Conservation (phyloP, 2,329 filamentous ascomycete species). For the Basipetospora chlamydospora region DNA sequence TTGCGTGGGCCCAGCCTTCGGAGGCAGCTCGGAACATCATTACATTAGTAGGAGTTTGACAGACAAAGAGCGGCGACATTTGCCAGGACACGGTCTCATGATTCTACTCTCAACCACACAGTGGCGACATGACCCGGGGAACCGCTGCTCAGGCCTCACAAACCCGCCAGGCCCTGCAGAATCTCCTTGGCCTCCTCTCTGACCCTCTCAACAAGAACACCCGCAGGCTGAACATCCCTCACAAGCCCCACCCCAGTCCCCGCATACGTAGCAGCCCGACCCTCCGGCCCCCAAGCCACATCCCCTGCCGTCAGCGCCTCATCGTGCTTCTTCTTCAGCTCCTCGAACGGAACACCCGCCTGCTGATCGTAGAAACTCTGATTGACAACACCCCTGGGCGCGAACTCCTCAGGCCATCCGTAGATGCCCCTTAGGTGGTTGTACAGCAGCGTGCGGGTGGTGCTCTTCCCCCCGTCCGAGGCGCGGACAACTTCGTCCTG, state of each 20-base stretch:
- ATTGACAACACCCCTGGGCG: constrained; percentile 25
- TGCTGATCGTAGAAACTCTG: constrained; percentile 21
- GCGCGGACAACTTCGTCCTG: constrained; percentile 26
- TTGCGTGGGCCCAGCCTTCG: too few species aligned
- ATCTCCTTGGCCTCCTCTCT: constrained; percentile 13
- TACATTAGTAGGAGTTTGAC: too few species aligned
- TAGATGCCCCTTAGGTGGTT: constrained; percentile 27
- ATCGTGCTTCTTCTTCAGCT: constrained; percentile 27
- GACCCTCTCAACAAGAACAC: constrained; percentile 20
- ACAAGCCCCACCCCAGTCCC: constrained; percentile 30
- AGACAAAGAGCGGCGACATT: too few species aligned
- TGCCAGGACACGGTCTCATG: too few species aligned
- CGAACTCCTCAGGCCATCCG: constrained; percentile 26
- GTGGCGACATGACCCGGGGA: too few species aligned
- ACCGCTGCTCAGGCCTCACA: too few species aligned
- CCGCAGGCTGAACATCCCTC: constrained; percentile 22
- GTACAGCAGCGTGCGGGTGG: constrained; percentile 27
- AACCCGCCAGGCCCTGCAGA: background rate
- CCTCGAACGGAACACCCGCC: constrained; percentile 24
- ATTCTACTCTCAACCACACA: too few species aligned
- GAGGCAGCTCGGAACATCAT: too few species aligned
- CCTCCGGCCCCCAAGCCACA: constrained; percentile 30
- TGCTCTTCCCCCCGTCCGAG: constrained; percentile 21
- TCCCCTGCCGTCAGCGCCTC: constrained; percentile 24
- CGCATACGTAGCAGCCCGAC: constrained; percentile 34